Evolutionary conservation across 352 stramenopile species (phyloP).

Genomic region (Phytophthora syringae): DNA sequence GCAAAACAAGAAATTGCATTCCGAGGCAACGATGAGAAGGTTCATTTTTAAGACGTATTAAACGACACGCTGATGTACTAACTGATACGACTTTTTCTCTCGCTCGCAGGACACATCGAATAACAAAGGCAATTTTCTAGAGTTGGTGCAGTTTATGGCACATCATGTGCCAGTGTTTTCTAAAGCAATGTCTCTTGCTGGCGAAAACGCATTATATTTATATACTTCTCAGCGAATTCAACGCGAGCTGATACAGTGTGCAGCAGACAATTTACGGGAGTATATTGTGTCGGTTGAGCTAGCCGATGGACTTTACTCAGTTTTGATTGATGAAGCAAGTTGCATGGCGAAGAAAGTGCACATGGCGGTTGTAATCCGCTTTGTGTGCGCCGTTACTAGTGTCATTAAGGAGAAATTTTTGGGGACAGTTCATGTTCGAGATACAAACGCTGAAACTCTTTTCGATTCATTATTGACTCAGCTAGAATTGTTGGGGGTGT

Average conservation of each 20-base stretch:
- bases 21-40: neutral
- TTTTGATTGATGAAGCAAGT: slow-evolving; percentile 15
- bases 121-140: slow-evolving; percentile 16
- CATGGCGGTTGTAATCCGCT: slow-evolving; percentile 1
- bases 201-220: neutral
- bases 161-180: neutral
- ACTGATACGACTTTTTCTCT: neutral
- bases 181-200: too few relatives aligned
- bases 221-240: slow-evolving; percentile 1
- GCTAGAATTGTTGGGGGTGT: too few relatives aligned
- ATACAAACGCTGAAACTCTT: too few relatives aligned
- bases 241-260: neutral
- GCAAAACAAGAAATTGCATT: neutral
- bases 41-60: neutral
- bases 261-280: neutral
- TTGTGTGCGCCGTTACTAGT: neutral
- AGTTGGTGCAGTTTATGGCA: slow-evolving; percentile 2
- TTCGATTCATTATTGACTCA: too few relatives aligned
- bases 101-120: neutral
- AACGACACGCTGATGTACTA: neutral
- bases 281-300: neutral
- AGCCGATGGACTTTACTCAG: neutral
- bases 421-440: neutral
- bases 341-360: slow-evolving; percentile 2
- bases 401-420: neutral